phyloP scores from a whole-genome alignment of 2,329 filamentous ascomycete species.

The Diaporthe velutina region DNA sequence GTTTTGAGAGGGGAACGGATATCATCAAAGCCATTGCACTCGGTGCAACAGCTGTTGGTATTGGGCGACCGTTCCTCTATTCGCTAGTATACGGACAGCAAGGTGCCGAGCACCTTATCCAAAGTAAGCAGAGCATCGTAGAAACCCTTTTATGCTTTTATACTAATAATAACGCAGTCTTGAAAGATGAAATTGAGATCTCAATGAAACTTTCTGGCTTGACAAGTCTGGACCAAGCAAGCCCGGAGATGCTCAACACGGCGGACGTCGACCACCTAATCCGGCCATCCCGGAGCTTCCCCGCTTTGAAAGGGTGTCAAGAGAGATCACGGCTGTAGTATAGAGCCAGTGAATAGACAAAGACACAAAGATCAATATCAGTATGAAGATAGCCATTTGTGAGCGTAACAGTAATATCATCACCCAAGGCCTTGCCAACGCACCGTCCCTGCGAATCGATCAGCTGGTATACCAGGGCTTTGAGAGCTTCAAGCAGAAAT shows the following conservation, averaged over 20 bases:
- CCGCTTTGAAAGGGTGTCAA: neutral
- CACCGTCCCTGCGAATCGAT: neutral
- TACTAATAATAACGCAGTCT: neutral
- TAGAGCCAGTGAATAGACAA: neutral
- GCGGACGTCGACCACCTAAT: slow-evolving; percentile 27
- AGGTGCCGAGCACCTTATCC: slow-evolving; percentile 23
- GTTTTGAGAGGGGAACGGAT: slow-evolving; percentile 66
- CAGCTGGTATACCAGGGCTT: neutral
- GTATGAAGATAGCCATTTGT: neutral
- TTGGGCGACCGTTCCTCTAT: slow-evolving; percentile 51
- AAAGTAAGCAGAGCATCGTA: neutral
- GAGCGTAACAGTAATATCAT: neutral
- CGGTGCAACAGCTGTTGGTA: slow-evolving; percentile 65
- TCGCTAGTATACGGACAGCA: slow-evolving; percentile 31
- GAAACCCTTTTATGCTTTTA: fast-evolving
- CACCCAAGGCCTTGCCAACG: neutral
- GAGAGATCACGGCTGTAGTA: neutral
- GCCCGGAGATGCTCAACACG: slow-evolving; percentile 30
- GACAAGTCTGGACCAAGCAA: slow-evolving; percentile 29
- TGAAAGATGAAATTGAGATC: slow-evolving; percentile 34
- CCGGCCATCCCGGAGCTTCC: neutral
- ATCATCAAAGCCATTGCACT: slow-evolving; percentile 68
- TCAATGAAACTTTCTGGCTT: slow-evolving; percentile 31
- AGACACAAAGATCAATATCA: neutral
- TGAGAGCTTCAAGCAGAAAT: neutral